Percentiles rank a stretch among this genome's conserved stretches.
These are phyloP conservation scores for Colletotrichum karsti DNA, from an alignment of 2,329 filamentous ascomycete species.

Conservation along the genomic window DNA sequence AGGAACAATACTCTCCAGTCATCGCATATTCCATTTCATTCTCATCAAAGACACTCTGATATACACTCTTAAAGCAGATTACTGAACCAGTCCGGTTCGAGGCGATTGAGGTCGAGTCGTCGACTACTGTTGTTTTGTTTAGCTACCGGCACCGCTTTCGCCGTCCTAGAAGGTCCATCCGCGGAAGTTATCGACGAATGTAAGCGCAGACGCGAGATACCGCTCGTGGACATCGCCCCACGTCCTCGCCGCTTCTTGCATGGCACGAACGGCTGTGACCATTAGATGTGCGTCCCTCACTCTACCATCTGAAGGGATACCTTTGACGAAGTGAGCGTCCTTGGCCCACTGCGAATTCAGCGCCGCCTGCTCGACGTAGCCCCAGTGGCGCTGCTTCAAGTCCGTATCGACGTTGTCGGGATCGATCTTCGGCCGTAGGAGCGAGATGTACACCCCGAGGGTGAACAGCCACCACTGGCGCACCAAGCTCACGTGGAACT, in stretches of 20 bases:
- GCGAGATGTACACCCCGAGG: conserved; percentile 79
- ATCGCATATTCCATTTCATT: neutral
- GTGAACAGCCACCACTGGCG: conserved; percentile 91
- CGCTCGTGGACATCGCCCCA: conserved; percentile 76
- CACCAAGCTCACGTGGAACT: conserved; percentile 78
- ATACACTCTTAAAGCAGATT: neutral
- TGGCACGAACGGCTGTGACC: conserved; percentile 70
- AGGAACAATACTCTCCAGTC: neutral
- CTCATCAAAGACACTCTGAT: neutral
- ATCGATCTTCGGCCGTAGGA: conserved; percentile 77
- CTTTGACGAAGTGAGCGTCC: conserved; percentile 89
- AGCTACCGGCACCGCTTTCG: neutral
- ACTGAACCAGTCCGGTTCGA: neutral
- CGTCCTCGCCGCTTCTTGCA: conserved; percentile 77
- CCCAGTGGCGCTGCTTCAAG: conserved; percentile 76
- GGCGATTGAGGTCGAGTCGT: neutral
- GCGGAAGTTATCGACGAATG: conserved; percentile 77
- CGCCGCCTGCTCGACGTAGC: conserved; percentile 76
- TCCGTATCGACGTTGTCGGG: conserved; percentile 71
- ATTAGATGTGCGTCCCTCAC: neutral
- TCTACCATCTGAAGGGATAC: conserved; percentile 48
- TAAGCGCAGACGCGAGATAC: conserved; percentile 74
- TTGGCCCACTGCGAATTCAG: conserved; percentile 72
- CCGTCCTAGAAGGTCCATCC: conserved; percentile 63
- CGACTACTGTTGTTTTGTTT: neutral